phyloP scores from a whole-genome alignment of 768 basidiomycete genomes.

The Psilocybe cyanescens region DNA sequence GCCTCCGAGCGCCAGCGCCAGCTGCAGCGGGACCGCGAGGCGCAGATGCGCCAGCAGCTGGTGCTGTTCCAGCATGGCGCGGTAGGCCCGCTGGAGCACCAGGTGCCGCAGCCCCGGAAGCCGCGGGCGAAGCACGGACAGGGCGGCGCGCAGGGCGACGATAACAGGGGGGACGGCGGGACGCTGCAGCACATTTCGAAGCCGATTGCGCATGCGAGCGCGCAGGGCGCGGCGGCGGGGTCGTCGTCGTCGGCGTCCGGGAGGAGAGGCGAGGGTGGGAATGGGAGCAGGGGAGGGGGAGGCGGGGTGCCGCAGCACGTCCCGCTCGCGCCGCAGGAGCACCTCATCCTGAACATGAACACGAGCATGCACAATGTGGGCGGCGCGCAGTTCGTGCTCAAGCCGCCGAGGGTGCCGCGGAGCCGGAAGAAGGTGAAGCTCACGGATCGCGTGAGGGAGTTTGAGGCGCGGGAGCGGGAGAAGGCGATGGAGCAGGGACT shows the following conservation, averaged over 20 bases:
- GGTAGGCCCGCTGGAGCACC: background rate
- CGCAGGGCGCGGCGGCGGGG: background rate
- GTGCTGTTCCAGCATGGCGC: background rate
- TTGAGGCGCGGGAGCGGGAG: background rate
- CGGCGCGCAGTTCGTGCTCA: conserved; percentile 27
- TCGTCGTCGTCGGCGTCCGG: no score
- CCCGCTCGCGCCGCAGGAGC: conserved; percentile 17
- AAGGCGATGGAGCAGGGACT: background rate
- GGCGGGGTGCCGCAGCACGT: background rate
- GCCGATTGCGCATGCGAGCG: background rate
- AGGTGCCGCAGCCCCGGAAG: background rate
- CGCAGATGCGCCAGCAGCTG: background rate
- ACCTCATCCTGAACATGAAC: conserved; percentile 13
- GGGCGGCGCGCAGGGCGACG: background rate
- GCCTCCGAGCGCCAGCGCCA: no score
- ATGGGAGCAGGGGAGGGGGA: background rate
- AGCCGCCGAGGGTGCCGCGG: conserved; percentile 18
- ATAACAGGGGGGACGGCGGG: background rate
- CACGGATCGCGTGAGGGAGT: background rate
- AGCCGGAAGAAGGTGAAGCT: background rate
- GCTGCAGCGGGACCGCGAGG: background rate
- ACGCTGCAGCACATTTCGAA: background rate
- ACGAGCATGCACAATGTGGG: conserved; percentile 16
- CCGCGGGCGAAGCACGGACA: background rate
- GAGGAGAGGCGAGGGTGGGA: no score